Evolutionary conservation across 2,329 filamentous ascomycete species (phyloP).

Genomic region (Penicillium sp.): DNA sequence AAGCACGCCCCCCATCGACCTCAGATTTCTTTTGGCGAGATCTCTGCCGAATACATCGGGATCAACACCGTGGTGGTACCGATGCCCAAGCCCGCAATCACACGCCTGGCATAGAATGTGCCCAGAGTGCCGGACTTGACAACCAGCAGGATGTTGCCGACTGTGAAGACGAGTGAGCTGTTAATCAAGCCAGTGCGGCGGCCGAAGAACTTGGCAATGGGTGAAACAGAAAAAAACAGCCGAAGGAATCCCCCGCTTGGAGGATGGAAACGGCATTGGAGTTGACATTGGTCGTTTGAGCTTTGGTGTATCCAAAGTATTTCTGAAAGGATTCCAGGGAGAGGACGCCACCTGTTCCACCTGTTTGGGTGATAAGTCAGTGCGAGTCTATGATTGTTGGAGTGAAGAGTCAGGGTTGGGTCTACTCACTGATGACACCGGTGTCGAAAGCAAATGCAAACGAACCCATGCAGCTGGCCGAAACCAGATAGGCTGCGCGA

Average conservation of each 20-base stretch:
- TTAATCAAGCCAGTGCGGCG: conserved; percentile 48
- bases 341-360: conserved; percentile 48
- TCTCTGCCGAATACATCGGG: conserved; percentile 46
- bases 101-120: conserved; percentile 49
- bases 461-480: conserved; percentile 41
- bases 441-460: conserved; percentile 45
- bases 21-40: conserved; percentile 40
- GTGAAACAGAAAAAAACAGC: conserved; percentile 52
- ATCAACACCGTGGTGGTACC: conserved; percentile 47
- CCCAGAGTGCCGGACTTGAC: conserved; percentile 47
- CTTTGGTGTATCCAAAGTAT: conserved; percentile 43
- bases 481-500: conserved; percentile 39
- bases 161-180: conserved; percentile 42
- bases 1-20: conserved; percentile 36
- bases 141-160: conserved; percentile 48
- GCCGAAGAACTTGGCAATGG: conserved; percentile 48
- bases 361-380: conserved; percentile 18
- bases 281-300: conserved; percentile 44
- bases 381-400: not conserved
- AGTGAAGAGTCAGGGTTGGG: not conserved
- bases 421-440: conserved; percentile 37
- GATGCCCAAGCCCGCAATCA: conserved; percentile 50
- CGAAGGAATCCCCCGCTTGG: conserved; percentile 55
- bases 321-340: conserved; percentile 46
- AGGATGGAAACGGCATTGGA: conserved; percentile 53